Base-by-base conservation (phyloP, 495 filamentous ascomycete genomes). In the Penicillium steckii region DNA sequence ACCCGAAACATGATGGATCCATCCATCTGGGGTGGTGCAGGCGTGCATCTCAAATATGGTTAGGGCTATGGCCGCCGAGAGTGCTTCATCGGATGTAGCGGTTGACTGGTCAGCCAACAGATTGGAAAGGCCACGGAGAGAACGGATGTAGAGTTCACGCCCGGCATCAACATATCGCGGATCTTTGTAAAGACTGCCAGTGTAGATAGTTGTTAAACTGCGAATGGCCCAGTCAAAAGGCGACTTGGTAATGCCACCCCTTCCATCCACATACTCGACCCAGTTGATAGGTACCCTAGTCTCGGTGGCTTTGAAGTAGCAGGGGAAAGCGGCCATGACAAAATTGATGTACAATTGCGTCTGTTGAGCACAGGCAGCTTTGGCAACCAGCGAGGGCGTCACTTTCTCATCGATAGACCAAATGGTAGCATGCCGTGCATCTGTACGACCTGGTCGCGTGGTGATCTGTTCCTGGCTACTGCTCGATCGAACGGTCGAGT, bases 1-100 rank as follows among this genome's bases (percentile, higher is more conserved):
- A n/a, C 72, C 72, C 4, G 61, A 50, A 4, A 68, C 68, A 55
- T 74, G 71, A 33, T 61, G 61, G 4, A 71, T 48, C 68, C 71
- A 75, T 1, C 68, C 59, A 25, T 65, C 41, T 9, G 56, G 38
- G 10, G 56, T 60, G 24, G 67, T 74, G 44, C 65, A 66, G 17
- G 61, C 57, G 46, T 66, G 60, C 29, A 70, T 60, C 48, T 74
- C 70, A 44, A 66, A 74, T 12, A 73, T 44, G 7, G 61, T 60
- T 2, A 73, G 64, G 8, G 60, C 35, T n/a, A 70, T 64, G 8
- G 62, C 68, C 0, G 59, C 57, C 18, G 67, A 57, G 9, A 61
- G 59, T 12, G 48, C 51, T 48, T 65, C 56, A 46, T 69, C 66
- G 8, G 66, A 65, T 46, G 56, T 55, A n/a, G 62, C 62, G 8